Conservation (phyloP, 1,284 basidiomycete species). For the Leccinum pachyderme region DNA sequence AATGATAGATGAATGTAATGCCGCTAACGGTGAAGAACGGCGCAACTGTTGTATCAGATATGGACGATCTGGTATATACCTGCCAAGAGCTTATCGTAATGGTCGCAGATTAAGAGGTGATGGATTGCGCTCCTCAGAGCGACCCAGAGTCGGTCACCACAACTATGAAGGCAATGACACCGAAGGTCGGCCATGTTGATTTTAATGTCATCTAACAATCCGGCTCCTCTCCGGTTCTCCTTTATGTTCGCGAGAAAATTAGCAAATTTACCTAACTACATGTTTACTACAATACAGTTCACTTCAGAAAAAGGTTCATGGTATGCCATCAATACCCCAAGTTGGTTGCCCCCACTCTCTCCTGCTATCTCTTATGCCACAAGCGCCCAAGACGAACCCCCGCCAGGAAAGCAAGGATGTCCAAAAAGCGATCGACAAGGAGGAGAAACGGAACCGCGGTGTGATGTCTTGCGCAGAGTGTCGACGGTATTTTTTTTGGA, state of each 20-base stretch:
- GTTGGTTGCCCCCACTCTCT: neutral
- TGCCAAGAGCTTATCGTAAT: neutral
- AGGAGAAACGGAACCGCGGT: constrained; percentile 64
- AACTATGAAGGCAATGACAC: neutral
- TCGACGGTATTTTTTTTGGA: constrained; percentile 45
- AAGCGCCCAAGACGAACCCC: constrained; percentile 27
- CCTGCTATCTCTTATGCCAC: constrained; percentile 22
- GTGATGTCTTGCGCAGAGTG: constrained; percentile 74
- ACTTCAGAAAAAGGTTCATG: constrained; percentile 4
- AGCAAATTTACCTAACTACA: constrained; percentile 24
- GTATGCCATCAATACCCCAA: neutral
- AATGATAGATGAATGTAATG: neutral
- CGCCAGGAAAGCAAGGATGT: constrained; percentile 31
- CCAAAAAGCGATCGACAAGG: constrained; percentile 42
- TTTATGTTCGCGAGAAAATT: neutral
- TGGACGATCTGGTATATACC: neutral
- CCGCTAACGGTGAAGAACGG: neutral
- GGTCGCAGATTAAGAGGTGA: constrained; percentile 16
- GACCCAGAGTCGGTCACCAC: neutral
- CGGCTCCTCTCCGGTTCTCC: neutral
- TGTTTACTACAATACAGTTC: neutral
- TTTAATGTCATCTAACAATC: neutral
- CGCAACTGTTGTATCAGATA: neutral
- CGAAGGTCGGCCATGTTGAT: neutral
- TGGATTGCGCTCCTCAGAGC: neutral